Evolutionary conservation across 2,329 filamentous ascomycete species (phyloP), one percentile per base, ranked within the genome.

Genomic region (Claviceps monticola): DNA sequence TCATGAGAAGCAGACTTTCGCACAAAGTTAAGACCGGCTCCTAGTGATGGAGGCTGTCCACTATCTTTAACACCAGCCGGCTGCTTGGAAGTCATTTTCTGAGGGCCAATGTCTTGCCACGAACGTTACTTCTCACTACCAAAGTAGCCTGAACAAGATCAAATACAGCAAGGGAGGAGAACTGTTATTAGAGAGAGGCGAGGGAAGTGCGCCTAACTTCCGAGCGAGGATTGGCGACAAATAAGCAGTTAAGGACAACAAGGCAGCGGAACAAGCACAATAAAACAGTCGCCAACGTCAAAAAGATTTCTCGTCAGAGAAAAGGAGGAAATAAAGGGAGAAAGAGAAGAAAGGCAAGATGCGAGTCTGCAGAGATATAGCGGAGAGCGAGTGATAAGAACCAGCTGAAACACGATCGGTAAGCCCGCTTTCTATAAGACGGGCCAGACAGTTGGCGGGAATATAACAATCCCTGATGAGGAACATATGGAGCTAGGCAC

Each of bases 1-100:
- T 57, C 55, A 48, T 53, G 54, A 23, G 56, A 57, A 17, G 55
- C 51, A 6, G 52, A 49, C 38, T 53, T 57, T 39, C 53, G 50
- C 48, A 56, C 50, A 4, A 46, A 50, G 23, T 29, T 52, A 38
- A 54, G 46, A 21, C 45, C 52, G 21, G 44, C 51, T 39, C 49
- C 48, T 16, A 51, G 43, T n/a, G 48, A 50, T 34, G 47, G 46
- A 19, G 29, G 36, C 23, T 38, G 36, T 17, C 39, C 39, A 39
- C 4, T 44, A 17, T 34, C 29, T 34, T 34, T n/a, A 16, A 51
- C 16, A 13, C n/a, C 11, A 13, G 23, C 42, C 16, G 36, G 14
- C 37, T 8, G 37, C 5, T 48, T 37, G 23, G 50, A 51, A 37
- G 50, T n/a, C 45, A 51, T 51, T 17, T 34, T 17, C 5, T 11